These are phyloP conservation scores for Calonectria pteridis DNA, from an alignment of 2,329 filamentous ascomycete species.

Conservation along the genomic window DNA sequence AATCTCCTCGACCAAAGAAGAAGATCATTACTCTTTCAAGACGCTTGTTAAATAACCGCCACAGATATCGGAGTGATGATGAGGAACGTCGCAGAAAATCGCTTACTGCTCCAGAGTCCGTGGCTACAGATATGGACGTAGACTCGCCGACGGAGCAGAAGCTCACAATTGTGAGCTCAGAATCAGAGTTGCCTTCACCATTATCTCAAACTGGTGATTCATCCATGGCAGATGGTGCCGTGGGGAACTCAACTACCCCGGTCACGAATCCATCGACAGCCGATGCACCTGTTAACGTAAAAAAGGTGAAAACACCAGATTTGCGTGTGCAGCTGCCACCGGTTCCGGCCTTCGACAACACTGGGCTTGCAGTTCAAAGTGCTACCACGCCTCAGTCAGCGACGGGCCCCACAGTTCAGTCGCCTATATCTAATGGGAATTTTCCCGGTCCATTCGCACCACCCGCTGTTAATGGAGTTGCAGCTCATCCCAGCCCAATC, in stretches of 20 bases:
- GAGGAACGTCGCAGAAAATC: slow-evolving; percentile 50
- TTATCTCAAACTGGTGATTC: slow-evolving; percentile 41
- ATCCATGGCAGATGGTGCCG: slow-evolving; percentile 48
- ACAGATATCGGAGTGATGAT: slow-evolving; percentile 57
- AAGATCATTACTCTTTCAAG: slow-evolving; percentile 66
- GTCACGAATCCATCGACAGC: slow-evolving; percentile 27
- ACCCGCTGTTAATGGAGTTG: slow-evolving; percentile 56
- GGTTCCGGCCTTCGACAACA: slow-evolving; percentile 62
- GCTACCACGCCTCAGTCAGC: slow-evolving; percentile 63
- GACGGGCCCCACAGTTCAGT: slow-evolving; percentile 58
- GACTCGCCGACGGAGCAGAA: slow-evolving; percentile 54
- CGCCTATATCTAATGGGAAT: slow-evolving; percentile 60
- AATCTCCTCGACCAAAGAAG: slow-evolving; percentile 56
- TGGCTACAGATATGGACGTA: slow-evolving; percentile 54
- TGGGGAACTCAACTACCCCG: slow-evolving; percentile 43
- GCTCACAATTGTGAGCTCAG: slow-evolving; percentile 31
- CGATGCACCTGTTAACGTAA: slow-evolving; percentile 26
- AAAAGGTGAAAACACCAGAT: slow-evolving; percentile 59
- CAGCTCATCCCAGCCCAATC: slow-evolving; percentile 67
- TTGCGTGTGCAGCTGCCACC: slow-evolving; percentile 69
- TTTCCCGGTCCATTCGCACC: slow-evolving; percentile 59
- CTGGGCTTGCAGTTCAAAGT: slow-evolving; percentile 49
- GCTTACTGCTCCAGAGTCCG: slow-evolving; percentile 37
- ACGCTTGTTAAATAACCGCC: slow-evolving; percentile 63
- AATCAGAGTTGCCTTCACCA: slow-evolving; percentile 41